These are phyloP conservation scores for Sphaerostilbella broomeana DNA, from an alignment of 2,329 filamentous ascomycete species.

Conservation along the genomic window DNA sequence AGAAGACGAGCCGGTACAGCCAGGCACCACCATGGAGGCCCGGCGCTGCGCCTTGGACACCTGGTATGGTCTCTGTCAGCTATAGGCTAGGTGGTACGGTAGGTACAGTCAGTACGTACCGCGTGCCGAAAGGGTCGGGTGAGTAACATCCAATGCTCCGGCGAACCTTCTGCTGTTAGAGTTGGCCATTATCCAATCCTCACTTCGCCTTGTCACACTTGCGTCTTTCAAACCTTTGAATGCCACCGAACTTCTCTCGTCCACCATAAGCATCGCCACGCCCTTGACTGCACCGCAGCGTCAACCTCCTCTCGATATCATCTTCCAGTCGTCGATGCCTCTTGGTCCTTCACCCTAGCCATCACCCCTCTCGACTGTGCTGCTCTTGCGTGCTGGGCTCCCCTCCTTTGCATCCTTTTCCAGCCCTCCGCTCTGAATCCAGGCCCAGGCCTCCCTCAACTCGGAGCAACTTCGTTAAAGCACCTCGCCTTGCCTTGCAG, in stretches of 20 bases:
- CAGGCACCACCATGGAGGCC: too few relatives aligned
- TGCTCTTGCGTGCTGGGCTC: constrained; percentile 1
- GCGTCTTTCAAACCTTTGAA: constrained; percentile 8
- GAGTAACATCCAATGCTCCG: too few relatives aligned
- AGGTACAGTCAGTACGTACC: too few relatives aligned
- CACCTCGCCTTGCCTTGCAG: background rate
- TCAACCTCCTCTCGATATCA: background rate
- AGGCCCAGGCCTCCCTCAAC: too few relatives aligned
- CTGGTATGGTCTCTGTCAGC: too few relatives aligned
- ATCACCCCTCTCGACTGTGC: background rate
- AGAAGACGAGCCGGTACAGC: too few relatives aligned
- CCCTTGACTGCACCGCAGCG: constrained; percentile 19
- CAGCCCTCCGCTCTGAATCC: constrained; percentile 1
- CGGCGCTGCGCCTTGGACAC: too few relatives aligned
- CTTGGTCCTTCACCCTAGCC: background rate
- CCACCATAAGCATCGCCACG: constrained; percentile 25
- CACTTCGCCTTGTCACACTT: constrained; percentile 12
- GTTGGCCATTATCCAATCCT: background rate
- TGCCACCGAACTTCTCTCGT: background rate
- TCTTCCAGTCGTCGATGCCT: background rate
- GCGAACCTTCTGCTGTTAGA: too few relatives aligned
- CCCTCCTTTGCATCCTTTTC: constrained; percentile 5
- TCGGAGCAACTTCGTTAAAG: constrained; percentile 9
- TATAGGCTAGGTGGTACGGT: too few relatives aligned
- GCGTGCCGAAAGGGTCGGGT: too few relatives aligned